phyloP scores from a whole-genome alignment of 345 rosid species.

The Murraya paniculata region DNA sequence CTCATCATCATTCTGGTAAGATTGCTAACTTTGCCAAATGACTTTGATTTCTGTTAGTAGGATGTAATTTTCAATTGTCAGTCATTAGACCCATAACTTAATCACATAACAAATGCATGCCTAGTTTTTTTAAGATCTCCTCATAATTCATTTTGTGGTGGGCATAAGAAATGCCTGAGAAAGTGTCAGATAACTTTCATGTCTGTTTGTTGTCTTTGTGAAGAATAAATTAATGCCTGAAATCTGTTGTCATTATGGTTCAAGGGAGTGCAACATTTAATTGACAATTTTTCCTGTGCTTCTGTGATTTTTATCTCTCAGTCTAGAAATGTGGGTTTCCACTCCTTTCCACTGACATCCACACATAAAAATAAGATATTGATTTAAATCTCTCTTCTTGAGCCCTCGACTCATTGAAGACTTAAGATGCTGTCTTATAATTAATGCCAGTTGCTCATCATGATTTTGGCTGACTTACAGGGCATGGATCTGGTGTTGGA shows the following conservation, averaged over 20 bases:
- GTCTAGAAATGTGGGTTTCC: background rate
- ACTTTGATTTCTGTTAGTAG: background rate
- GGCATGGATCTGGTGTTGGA: constrained; percentile 56
- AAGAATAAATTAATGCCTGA: background rate
- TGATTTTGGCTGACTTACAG: constrained; percentile 25
- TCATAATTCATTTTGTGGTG: background rate
- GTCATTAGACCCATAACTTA: too few species aligned
- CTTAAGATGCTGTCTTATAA: background rate
- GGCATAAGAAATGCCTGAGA: background rate
- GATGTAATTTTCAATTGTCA: background rate
- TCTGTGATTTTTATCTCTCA: background rate
- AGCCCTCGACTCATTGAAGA: background rate
- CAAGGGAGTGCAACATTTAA: background rate
- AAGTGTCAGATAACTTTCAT: background rate
- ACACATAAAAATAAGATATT: background rate
- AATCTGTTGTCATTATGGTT: background rate
- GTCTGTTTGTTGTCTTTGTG: background rate
- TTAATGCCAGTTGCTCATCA: background rate
- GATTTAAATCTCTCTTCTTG: background rate
- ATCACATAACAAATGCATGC: background rate
- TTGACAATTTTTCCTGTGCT: background rate
- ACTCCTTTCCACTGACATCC: background rate
- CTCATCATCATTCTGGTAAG: constrained; percentile 62
- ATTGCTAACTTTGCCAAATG: background rate
- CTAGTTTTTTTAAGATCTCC: background rate